Base-by-base conservation (phyloP, 768 basidiomycete genomes). In the Xerocomellus chrysenteron region DNA sequence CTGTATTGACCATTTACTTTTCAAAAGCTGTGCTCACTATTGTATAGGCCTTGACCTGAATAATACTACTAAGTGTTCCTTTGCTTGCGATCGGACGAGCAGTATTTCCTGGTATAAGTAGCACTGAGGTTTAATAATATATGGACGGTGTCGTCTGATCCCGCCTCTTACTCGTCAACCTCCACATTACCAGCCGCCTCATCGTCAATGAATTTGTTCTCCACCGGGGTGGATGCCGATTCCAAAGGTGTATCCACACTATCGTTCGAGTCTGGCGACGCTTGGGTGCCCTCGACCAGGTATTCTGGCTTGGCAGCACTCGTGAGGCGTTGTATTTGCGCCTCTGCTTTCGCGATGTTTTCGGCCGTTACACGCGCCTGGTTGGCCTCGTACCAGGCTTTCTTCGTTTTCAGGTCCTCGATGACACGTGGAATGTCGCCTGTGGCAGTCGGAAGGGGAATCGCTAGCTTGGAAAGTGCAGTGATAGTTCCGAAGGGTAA, bases 371-470 rank as follows among this genome's bases (percentile, higher is more conserved):
- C 83, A 24, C 84, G 84, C 28, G 82, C 83, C 73, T 95, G 94
- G 75, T 98, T 98, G 33, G 91, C 95, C 70, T 89, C 86, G 66
- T 85, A 97, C 94, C 94, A 98, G 24, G 86, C 80, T 77, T 94
- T 94, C 82, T 98, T 99, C 49, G 84, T 91, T 73, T 89, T 89
- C 55, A 99, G 80, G 70, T 97, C 92, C 67, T 92, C 90, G 54
- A 98, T 79, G 46, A 93, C 84, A 51, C 92, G 89, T 52, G 86
- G 81, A 35, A 94, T 81, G 60, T 99, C 95, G 6, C 80, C 76
- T 41, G 80, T 72, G 12, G 87, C 87, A 17, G 84, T 79, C 0
- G 97, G 97, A 26, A 94, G 91, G 26, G 94, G 87, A 65, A 99
- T 98, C 35, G 93, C 92, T 41, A 98, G 80, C 16, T 82, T 77